Percentiles rank a stretch among this genome's conserved stretches.
phyloP scores from a whole-genome alignment of 805 yeast genomes.

The Cyberlindnera sargentensis region DNA sequence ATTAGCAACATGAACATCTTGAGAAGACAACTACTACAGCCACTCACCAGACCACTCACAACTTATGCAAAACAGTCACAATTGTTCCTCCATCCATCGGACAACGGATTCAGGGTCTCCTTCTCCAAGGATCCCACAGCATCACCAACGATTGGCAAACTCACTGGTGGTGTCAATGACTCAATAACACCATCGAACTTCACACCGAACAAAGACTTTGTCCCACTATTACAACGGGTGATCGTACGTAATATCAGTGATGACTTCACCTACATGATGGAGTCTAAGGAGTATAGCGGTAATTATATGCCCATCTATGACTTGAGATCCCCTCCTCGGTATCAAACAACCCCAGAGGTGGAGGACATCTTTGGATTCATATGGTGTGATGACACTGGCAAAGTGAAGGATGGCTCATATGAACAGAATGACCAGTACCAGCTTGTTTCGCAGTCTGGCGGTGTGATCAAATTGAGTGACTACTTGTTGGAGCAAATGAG shows the following conservation, averaged over 20 bases:
- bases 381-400: conserved; percentile 46
- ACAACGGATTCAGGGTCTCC: conserved; percentile 3
- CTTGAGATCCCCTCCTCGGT: conserved; percentile 52
- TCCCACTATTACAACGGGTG: conserved; percentile 3
- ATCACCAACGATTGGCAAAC: too few relatives aligned
- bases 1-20: too few relatives aligned
- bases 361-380: conserved; percentile 70
- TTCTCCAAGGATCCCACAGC: conserved; percentile 10
- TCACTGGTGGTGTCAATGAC: background rate
- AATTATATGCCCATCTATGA: conserved; percentile 68
- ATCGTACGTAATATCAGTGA: conserved; percentile 24
- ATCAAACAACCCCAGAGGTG: conserved; percentile 61
- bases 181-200: conserved; percentile 5
- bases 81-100: too few relatives aligned
- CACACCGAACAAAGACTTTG: conserved; percentile 7
- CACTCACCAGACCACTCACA: too few relatives aligned
- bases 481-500: conserved; percentile 26
- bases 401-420: conserved; percentile 47
- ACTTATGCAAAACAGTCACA: too few relatives aligned
- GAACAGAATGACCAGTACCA: conserved; percentile 56
- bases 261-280: conserved; percentile 50
- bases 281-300: conserved; percentile 45
- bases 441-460: conserved; percentile 34
- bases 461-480: conserved; percentile 48
- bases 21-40: too few relatives aligned